These are phyloP conservation scores for Phytophthora ohioensis DNA, from an alignment of 352 stramenopile species.

Conservation along the genomic window DNA sequence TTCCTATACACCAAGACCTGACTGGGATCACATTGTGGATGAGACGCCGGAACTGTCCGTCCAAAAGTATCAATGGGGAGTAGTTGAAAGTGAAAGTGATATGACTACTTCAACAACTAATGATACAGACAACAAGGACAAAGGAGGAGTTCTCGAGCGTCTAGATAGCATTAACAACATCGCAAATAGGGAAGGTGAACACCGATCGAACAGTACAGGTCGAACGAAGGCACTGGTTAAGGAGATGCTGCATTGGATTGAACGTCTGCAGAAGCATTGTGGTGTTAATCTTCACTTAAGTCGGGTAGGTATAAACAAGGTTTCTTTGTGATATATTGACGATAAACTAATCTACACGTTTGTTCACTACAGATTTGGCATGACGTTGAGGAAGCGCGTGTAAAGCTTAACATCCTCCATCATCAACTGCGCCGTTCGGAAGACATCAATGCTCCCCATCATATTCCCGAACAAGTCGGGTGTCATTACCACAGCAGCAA, in stretches of 20 bases:
- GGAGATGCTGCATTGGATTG: slow-evolving; percentile 84
- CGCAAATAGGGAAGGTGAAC: not conserved
- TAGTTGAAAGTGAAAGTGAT: slow-evolving; percentile 27
- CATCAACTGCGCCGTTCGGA: slow-evolving; percentile 57
- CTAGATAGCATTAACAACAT: slow-evolving; percentile 4
- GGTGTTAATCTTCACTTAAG: slow-evolving; percentile 79
- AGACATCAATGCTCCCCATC: slow-evolving; percentile 30
- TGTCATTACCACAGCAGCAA: slow-evolving; percentile 24
- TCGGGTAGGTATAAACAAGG: slow-evolving; percentile 40
- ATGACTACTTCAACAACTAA: not conserved
- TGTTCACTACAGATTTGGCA: slow-evolving; percentile 74
- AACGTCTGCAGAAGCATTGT: slow-evolving; percentile 82
- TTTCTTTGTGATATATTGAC: not conserved
- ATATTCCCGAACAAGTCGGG: slow-evolving; percentile 12
- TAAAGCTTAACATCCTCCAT: slow-evolving; percentile 80
- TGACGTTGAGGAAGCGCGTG: slow-evolving; percentile 77
- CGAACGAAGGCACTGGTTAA: slow-evolving; percentile 63
- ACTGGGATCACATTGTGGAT: slow-evolving; percentile 69
- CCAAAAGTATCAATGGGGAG: slow-evolving; percentile 66
- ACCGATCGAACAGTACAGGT: not conserved
- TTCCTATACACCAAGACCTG: slow-evolving; percentile 75
- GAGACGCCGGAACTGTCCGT: slow-evolving; percentile 69
- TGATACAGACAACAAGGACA: slow-evolving; percentile 29
- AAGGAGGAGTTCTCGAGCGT: slow-evolving; percentile 5
- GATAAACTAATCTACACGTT: not conserved